Base-by-base conservation (phyloP, 306 rosid species). In the Vigna unguiculata region DNA sequence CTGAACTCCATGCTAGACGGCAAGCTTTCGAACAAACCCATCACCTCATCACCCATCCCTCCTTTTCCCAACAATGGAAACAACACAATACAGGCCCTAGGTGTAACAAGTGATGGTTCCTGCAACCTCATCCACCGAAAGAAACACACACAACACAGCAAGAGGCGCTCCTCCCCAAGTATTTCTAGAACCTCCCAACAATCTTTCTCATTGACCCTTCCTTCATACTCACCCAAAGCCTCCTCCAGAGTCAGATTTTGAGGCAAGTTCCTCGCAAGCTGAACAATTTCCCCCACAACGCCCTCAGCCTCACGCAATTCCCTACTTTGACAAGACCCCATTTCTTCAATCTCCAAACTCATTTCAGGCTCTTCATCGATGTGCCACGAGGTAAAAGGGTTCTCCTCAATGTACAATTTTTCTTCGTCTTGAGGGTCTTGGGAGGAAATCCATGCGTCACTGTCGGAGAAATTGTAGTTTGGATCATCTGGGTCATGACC, bases 61-160 rank as follows among this genome's bases (percentile, higher is more conserved):
- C 92, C 95, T 83, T 86, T 90, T 53, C 93, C 98, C 86, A 94
- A 48, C 85, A 84, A 25, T 0, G 96, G 95, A 76, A 94, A 92
- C 86, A 94, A 75, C 60, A 88, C 55, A 15, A 90, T 83, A 78
- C 89, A 94, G 5, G 90, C 88, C 63, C 88, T 80, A n/a, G 92
- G 84, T 3, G 95, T 83, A 48, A 92, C 80, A 24, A 90, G 83
- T 9, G 83, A 79, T 34, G 90, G 91, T 54, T 95, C 96, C 78
- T 89, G 95, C 74, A 86, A 66, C 66, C 90, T 83, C 97, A 92
- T 95, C 98, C 98, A 95, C 86, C 86, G 97, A 79, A 85, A 95
- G 68, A 95, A 92, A 77, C 88, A 85, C 89, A 94, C 81, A 72
- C 93, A 94, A 76, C 82, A 72, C 64, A 81, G 15, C 32, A 86